Percentiles rank a stretch among this genome's conserved stretches.
phyloP scores from a whole-genome alignment of 306 rosid genomes.

The Rosa lucieae region DNA sequence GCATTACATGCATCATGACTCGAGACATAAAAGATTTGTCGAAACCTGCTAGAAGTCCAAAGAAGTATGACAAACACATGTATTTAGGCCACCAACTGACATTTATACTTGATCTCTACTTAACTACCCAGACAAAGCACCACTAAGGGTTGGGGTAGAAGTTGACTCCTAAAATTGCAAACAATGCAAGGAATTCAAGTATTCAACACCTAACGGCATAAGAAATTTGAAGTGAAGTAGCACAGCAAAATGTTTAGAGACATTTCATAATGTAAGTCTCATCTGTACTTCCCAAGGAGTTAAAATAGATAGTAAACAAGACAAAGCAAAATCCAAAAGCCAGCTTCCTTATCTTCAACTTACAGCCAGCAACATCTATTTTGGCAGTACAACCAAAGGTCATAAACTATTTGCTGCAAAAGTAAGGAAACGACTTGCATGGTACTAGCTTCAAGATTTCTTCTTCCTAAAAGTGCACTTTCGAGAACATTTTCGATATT shows the following conservation, averaged over 20 bases:
- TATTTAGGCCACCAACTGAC: neutral
- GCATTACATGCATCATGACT: neutral
- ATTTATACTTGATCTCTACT: neutral
- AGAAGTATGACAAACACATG: neutral
- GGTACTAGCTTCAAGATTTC: slow-evolving; percentile 52
- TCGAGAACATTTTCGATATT: slow-evolving; percentile 29
- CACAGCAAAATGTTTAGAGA: slow-evolving; percentile 10
- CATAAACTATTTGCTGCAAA: slow-evolving; percentile 39
- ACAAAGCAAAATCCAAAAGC: slow-evolving; percentile 51
- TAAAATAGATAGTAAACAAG: slow-evolving; percentile 41
- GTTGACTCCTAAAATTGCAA: neutral
- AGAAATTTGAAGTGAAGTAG: neutral
- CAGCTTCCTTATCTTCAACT: slow-evolving; percentile 38
- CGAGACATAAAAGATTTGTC: neutral
- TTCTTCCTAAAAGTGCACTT: slow-evolving; percentile 44
- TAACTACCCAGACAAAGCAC: neutral
- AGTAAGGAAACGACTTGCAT: slow-evolving; percentile 40
- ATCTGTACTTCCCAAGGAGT: slow-evolving; percentile 34
- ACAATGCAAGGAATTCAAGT: neutral
- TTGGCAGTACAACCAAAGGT: slow-evolving; percentile 42
- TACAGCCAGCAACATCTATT: slow-evolving; percentile 40
- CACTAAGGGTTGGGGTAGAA: neutral
- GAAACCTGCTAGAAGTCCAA: neutral
- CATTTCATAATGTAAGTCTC: slow-evolving; percentile 32
- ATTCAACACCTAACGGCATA: neutral